These are phyloP conservation scores for Zoysia matrella DNA, from an alignment of 202 grass and related monocot species.

Conservation along the genomic window DNA sequence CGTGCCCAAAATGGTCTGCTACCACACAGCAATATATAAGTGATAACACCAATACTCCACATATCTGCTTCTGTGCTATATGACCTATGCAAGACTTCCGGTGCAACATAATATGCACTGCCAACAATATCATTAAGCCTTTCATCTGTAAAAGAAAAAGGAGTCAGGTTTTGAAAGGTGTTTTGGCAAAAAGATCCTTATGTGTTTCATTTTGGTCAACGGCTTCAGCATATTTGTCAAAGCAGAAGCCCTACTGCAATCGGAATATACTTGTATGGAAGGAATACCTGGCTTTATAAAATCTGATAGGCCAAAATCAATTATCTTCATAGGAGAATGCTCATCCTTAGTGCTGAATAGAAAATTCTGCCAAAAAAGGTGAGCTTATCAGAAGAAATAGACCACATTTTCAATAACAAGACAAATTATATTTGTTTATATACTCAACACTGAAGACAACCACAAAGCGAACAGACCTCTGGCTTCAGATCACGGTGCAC, in stretches of 20 bases:
- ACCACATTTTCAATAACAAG: slow-evolving; percentile 21
- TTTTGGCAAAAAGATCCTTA: neutral
- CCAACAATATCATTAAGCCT: no score
- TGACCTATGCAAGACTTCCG: no score
- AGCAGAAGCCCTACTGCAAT: neutral
- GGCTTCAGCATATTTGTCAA: neutral
- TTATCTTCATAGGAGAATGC: no score
- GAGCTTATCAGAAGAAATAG: slow-evolving; percentile 43
- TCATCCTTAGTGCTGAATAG: no score
- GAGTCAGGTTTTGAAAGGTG: slow-evolving; percentile 35
- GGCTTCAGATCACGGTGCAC: slow-evolving; percentile 51
- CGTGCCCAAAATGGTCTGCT: slow-evolving; percentile 98
- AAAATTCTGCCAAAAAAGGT: neutral
- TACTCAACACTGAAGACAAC: slow-evolving; percentile 28
- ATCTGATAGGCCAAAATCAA: slow-evolving; percentile 47
- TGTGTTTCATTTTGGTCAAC: slow-evolving; percentile 18
- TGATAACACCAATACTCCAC: no score
- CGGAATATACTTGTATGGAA: slow-evolving; percentile 29
- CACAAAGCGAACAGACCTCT: slow-evolving; percentile 65
- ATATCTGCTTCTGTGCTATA: no score
- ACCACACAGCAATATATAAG: slow-evolving; percentile 1
- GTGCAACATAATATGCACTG: no score
- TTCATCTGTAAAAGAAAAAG: neutral
- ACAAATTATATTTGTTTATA: slow-evolving; percentile 3
- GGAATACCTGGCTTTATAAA: slow-evolving; percentile 90